These are phyloP conservation scores for Asclepias syriaca DNA, from an alignment of 257 asterid genomes.

Conservation along the genomic window DNA sequence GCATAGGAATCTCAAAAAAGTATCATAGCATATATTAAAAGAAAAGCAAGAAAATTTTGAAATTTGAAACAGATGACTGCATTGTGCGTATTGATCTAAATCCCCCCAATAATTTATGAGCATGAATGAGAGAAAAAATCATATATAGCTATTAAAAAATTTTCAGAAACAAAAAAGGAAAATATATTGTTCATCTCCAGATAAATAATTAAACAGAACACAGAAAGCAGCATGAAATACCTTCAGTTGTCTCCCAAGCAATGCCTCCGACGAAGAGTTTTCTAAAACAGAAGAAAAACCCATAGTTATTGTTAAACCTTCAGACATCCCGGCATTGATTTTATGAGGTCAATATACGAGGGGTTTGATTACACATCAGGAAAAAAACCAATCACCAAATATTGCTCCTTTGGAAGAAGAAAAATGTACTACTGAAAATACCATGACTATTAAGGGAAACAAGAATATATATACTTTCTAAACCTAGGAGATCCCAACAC, in stretches of 20 bases:
- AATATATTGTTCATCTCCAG: background rate
- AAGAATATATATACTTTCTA: background rate
- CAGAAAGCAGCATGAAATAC: slow-evolving; percentile 27
- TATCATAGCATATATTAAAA: background rate
- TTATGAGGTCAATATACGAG: slow-evolving; percentile 32
- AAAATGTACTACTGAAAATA: slow-evolving; percentile 2
- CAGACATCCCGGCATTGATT: slow-evolving; percentile 37
- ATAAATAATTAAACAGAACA: background rate
- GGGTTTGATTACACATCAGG: slow-evolving; percentile 19
- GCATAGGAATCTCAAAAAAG: background rate
- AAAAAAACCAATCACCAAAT: slow-evolving; percentile 28
- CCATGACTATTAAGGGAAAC: slow-evolving; percentile 10
- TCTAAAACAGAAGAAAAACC: slow-evolving; percentile 83
- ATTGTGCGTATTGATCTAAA: background rate
- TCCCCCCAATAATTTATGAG: background rate
- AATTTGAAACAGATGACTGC: background rate
- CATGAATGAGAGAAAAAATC: background rate
- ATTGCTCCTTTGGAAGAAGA: slow-evolving; percentile 30
- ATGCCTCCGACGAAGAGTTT: slow-evolving; percentile 99
- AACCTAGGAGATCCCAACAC: slow-evolving; percentile 19
- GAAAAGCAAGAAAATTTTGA: background rate
- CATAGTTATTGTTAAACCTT: slow-evolving; percentile 54
- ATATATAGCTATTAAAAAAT: background rate
- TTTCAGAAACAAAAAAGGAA: background rate
- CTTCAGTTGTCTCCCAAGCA: slow-evolving; percentile 99